Evolutionary conservation across 371 early-diverging fungal species (phyloP), one percentile per base, ranked within the genome.

Genomic region (Apophysomyces variabilis): DNA sequence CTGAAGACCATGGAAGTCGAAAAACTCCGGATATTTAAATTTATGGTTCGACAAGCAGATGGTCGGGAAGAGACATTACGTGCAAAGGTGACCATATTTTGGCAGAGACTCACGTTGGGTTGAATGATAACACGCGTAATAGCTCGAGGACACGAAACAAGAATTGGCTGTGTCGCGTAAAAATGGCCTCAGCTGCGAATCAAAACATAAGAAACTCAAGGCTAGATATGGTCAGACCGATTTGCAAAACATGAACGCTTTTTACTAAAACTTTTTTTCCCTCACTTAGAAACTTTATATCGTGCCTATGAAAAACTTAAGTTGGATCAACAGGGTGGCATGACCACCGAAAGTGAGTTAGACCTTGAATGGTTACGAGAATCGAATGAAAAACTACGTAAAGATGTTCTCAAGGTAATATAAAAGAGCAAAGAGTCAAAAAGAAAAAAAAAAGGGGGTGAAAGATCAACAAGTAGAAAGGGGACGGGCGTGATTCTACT

Each of bases 121-220:
- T 35, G 26, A 12, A 35, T 41, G 14, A 38, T 35, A 11, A 57
- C 43, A 36, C 14, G 38, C 21, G 18, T 58, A 56, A 8, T 45
- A 80, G 80, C 65, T 80, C 7, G 78, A 77, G 58, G 80, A 80
- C 47, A 59, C 74, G 32, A 74, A 77, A 46, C 80, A 80, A 65
- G 80, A 80, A 47, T 43, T 80, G 37, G 67, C 76, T 0, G 35
- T 73, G 3, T 60, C 65, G 26, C 66, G 76, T 37, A 69, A 64
- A 43, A 77, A 77, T 62, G 80, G 76, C 59, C 61, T 77, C 14
- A 69, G 67, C 26, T 57, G 80, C 37, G 84, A 83, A 58, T 77
- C 77, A 7, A 80, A 79, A 61, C 72, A 80, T n/a, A 80, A 77
- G 60, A 71, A 72, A 37, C 47, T 72, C 21, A 68, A 66, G 41